Evolutionary conservation across 352 stramenopile species (phyloP).

Genomic region (Thraustotheca clavata): DNA sequence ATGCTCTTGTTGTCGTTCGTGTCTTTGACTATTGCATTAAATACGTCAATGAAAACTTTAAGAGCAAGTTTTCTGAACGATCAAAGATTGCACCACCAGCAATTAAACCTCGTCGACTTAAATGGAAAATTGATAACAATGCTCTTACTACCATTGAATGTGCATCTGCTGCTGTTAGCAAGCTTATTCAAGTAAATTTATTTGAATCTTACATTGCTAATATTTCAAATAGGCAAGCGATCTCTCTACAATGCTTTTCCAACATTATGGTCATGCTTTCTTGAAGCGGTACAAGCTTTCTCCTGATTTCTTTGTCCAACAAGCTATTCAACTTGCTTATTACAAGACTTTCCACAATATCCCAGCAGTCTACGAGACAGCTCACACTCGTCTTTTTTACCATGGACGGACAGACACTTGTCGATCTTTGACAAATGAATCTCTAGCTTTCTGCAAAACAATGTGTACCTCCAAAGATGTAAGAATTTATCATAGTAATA

Average conservation of each 20-base stretch:
- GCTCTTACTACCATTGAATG: slow-evolving; percentile 75
- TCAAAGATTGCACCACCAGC: slow-evolving; percentile 51
- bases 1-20: slow-evolving; percentile 92
- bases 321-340: slow-evolving; percentile 95
- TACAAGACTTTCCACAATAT: slow-evolving; percentile 93
- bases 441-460: slow-evolving; percentile 84
- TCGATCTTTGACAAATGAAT: slow-evolving; percentile 83
- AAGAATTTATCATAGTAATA: neutral
- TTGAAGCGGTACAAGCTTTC: slow-evolving; percentile 94
- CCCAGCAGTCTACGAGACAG: slow-evolving; percentile 95
- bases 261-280: slow-evolving; percentile 86
- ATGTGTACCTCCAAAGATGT: slow-evolving; percentile 45
- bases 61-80: slow-evolving; percentile 70
- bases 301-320: slow-evolving; percentile 96
- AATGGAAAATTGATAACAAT: slow-evolving; percentile 79
- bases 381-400: slow-evolving; percentile 95
- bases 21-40: slow-evolving; percentile 93
- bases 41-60: slow-evolving; percentile 88
- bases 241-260: slow-evolving; percentile 85
- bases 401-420: slow-evolving; percentile 94
- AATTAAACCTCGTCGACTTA: slow-evolving; percentile 58
- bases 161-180: slow-evolving; percentile 84
- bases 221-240: slow-evolving; percentile 76
- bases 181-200: slow-evolving; percentile 77
- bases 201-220: too few species aligned